Percentiles rank a stretch among this genome's conserved stretches.
These are phyloP conservation scores for Mucor racemosus DNA, from an alignment of 371 early-diverging fungal species.

Conservation along the genomic window DNA sequence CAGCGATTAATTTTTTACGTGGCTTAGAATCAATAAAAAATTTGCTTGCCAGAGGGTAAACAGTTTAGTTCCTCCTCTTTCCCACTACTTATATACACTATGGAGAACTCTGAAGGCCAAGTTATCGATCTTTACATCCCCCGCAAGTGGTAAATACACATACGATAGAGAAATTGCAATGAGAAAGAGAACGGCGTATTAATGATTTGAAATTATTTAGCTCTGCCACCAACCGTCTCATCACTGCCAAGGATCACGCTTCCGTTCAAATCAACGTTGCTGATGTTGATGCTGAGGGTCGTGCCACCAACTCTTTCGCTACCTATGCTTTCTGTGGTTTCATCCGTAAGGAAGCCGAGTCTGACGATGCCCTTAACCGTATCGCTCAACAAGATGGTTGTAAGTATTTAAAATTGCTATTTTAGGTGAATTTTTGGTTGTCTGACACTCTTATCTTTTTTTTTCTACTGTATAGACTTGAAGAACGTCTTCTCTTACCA, in stretches of 20 bases:
- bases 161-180: neutral
- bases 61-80: conserved; percentile 28
- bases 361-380: conserved; percentile 97
- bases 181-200: neutral
- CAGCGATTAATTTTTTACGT: conserved; percentile 12
- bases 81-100: conserved; percentile 35
- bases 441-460: neutral
- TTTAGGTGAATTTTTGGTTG: neutral
- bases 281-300: conserved; percentile 92
- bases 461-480: conserved; percentile 35
- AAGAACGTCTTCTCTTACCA: conserved; percentile 61
- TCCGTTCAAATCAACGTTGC: conserved; percentile 98
- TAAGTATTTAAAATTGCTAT: conserved; percentile 31
- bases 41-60: conserved; percentile 18
- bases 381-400: conserved; percentile 90
- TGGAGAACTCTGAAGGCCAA: conserved; percentile 76
- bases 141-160: conserved; percentile 83
- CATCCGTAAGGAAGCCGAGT: conserved; percentile 90
- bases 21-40: conserved; percentile 33
- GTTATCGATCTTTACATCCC: conserved; percentile 94
- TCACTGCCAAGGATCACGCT: conserved; percentile 91
- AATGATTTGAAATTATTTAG: conserved; percentile 22
- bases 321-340: conserved; percentile 95
- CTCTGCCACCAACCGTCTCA: conserved; percentile 60
- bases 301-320: conserved; percentile 75